Evolutionary conservation across 805 yeast genomes (phyloP).

Genomic region (Metschnikowia baotianmanensis): DNA sequence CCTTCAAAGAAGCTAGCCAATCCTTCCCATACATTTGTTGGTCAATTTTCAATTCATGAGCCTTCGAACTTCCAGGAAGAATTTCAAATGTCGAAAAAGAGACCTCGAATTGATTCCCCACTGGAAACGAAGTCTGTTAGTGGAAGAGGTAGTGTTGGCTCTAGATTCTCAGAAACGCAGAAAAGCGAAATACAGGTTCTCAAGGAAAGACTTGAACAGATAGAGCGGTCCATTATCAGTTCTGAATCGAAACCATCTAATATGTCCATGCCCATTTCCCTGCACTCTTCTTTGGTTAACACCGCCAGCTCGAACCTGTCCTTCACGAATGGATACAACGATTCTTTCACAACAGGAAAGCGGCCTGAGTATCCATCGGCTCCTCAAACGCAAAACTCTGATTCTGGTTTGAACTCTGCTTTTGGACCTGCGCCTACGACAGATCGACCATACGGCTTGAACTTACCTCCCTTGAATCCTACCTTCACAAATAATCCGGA

Average conservation of each 20-base stretch:
- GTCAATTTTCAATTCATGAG: slow-evolving; percentile 3
- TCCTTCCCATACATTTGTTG: background rate
- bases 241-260: background rate
- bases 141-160: background rate
- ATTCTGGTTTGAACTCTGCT: background rate
- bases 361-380: background rate
- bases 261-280: no score
- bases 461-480: slow-evolving; percentile 7
- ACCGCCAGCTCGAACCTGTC: background rate
- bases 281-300: background rate
- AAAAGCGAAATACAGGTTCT: slow-evolving; percentile 18
- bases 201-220: slow-evolving; percentile 17
- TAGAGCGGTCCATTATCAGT: slow-evolving; percentile 15
- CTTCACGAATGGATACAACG: background rate
- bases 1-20: background rate
- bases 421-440: background rate
- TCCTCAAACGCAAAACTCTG: background rate
- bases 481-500: slow-evolving; percentile 2
- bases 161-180: slow-evolving; percentile 3
- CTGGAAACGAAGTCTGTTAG: background rate
- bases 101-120: background rate
- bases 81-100: background rate
- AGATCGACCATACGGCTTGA: slow-evolving; percentile 1
- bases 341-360: background rate
- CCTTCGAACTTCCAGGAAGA: background rate